Evolutionary conservation across 208 protist species (phyloP), one percentile per base, ranked within the genome.

Genomic region (Angomonas ambiguus): DNA sequence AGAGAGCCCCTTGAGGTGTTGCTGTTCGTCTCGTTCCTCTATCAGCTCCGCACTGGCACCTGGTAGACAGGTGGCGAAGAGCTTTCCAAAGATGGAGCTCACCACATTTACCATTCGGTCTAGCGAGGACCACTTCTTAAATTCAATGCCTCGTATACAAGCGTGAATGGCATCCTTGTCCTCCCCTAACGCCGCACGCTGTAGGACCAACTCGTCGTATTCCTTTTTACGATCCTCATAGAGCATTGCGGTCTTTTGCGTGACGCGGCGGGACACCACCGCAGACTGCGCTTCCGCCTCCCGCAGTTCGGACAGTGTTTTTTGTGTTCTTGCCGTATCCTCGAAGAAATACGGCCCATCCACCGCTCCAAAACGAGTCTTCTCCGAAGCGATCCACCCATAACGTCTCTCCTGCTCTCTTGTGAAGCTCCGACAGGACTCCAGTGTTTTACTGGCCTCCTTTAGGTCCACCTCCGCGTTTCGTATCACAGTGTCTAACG

Each of bases 21-120:
- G 45, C 1, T 78, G 51, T 30, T 82, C 84, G 65, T 96, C 76
- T 5, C 83, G 74, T 63, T 98, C 95, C 67, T 97, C 95, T 4
- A 77, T 61, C 51, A 97, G 82, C 53, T 91, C 81, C 1, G 98
- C 85, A 1, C 94, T 79, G 30, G 98, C 88, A 4, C 98, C 98
- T 10, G 98, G 98, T 31, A 99, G 78, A 24, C 99, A 91, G 0
- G 91, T 96, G 6, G 87, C 91, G 72, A 99, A 99, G 51, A 99
- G 99, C 2, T 86, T 93, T 33, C 96, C 93, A 83, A 99, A 99
- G 72, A 99, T 95, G 32, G 57, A 74, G 82, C 94, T 97, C 16
- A 99, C 98, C 67, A 98, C 96, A 31, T 66, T 67, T 62, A 97
- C 98, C 74, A 98, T 99, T 18, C 83, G 89, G 57, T 97, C 80